These are phyloP conservation scores for Pulicaria dysenterica DNA, from an alignment of 129 eudicot species.

Conservation along the genomic window DNA sequence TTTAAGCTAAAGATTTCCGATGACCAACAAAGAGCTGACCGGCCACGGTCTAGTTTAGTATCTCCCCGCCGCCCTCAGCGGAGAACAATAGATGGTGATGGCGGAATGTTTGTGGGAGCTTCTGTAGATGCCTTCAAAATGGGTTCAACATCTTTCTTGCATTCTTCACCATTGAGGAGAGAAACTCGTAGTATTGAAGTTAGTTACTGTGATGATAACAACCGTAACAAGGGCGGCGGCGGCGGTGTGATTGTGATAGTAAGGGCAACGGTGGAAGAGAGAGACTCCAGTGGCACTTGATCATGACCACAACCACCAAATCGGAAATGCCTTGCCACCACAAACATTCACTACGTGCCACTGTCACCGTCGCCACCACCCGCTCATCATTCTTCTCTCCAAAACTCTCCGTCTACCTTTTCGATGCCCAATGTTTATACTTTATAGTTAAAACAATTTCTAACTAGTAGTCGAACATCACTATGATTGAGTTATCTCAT, in stretches of 20 bases:
- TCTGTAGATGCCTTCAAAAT: slow-evolving; percentile 47
- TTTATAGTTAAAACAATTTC: no score
- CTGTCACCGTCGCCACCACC: slow-evolving; percentile 3
- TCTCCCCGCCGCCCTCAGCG: slow-evolving; percentile 46
- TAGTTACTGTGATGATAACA: slow-evolving; percentile 24
- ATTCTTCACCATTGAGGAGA: slow-evolving; percentile 83
- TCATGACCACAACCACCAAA: slow-evolving; percentile 32
- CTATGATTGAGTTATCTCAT: no score
- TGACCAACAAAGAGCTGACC: slow-evolving; percentile 16
- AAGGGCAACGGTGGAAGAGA: no score
- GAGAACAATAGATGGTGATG: slow-evolving; percentile 35
- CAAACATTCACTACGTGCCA: slow-evolving; percentile 34
- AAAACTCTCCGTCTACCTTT: slow-evolving; percentile 55
- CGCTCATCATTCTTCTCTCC: slow-evolving; percentile 45
- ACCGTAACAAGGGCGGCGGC: no score
- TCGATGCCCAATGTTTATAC: no score
- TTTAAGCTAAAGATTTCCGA: slow-evolving; percentile 46
- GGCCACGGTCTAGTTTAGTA: slow-evolving; percentile 50
- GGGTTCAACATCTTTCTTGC: slow-evolving; percentile 65
- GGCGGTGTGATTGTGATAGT: no score
- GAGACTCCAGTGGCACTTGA: neutral
- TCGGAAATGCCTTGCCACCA: slow-evolving; percentile 28
- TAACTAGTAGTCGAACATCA: no score
- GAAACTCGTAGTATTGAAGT: slow-evolving; percentile 57
- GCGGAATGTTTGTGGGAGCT: slow-evolving; percentile 43